Conservation (phyloP, 805 yeast genomes). For the Myxozyma kluyveri region DNA sequence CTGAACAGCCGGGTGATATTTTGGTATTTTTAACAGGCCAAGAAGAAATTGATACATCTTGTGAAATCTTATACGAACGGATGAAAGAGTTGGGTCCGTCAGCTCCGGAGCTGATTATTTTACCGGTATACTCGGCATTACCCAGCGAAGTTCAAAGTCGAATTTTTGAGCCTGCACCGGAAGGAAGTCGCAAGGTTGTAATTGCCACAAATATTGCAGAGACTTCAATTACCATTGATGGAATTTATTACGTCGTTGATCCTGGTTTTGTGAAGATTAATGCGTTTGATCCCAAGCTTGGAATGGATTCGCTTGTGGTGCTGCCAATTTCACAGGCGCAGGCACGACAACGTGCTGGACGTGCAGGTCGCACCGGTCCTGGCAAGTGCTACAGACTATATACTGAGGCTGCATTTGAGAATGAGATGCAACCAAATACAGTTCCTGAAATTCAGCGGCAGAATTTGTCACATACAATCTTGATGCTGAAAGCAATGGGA, state of each 20-base stretch:
- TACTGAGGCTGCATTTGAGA: conserved; percentile 75
- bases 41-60: conserved; percentile 86
- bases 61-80: conserved; percentile 67
- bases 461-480: conserved; percentile 71
- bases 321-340: conserved; percentile 92
- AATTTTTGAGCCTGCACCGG: conserved; percentile 87
- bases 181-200: conserved; percentile 75
- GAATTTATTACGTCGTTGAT: conserved; percentile 91
- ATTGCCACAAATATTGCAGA: conserved; percentile 97
- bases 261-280: conserved; percentile 94
- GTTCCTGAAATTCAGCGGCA: conserved; percentile 91
- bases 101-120: conserved; percentile 60
- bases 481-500: conserved; percentile 78
- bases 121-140: conserved; percentile 88
- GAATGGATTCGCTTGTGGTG: conserved; percentile 84
- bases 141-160: conserved; percentile 79
- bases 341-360: conserved; percentile 94
- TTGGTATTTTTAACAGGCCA: conserved; percentile 92
- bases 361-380: conserved; percentile 97
- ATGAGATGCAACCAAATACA: conserved; percentile 75
- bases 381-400: conserved; percentile 90
- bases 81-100: conserved; percentile 62
- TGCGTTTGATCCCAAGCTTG: conserved; percentile 78
- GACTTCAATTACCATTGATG: conserved; percentile 93
- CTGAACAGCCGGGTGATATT: conserved; percentile 75